These are phyloP conservation scores for Castanea mollissima DNA, from an alignment of 306 rosid species.

Conservation along the genomic window DNA sequence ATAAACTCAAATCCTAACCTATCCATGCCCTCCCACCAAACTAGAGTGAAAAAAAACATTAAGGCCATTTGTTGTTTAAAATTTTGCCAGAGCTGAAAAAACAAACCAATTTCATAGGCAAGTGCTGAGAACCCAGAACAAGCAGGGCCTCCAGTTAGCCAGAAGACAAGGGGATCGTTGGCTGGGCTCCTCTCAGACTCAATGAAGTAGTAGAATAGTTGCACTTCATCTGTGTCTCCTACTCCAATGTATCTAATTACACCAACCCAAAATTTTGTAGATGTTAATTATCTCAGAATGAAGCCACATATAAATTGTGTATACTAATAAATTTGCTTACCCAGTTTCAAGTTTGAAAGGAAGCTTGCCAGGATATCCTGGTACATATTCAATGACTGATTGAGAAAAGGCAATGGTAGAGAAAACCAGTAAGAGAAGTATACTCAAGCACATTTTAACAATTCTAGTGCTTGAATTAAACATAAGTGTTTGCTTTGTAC, in stretches of 20 bases:
- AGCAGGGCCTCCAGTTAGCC: conserved; percentile 32
- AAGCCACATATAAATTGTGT: no score
- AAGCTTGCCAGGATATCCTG: not conserved
- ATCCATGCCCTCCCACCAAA: not conserved
- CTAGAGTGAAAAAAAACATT: no score
- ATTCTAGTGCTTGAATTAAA: not conserved
- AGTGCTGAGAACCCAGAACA: conserved; percentile 23
- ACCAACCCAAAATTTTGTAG: not conserved
- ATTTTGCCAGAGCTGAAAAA: no score
- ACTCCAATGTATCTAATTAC: conserved; percentile 18
- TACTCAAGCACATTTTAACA: not conserved
- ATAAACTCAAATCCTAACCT: no score
- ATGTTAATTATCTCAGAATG: not conserved
- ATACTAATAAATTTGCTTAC: not conserved
- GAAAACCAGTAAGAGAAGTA: not conserved
- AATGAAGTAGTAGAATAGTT: conserved; percentile 28
- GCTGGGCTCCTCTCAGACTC: conserved; percentile 22
- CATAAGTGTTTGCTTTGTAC: not conserved
- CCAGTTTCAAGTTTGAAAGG: conserved; percentile 15
- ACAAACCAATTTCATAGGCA: conserved; percentile 18
- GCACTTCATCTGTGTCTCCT: conserved; percentile 10
- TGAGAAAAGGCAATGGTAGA: conserved; percentile 5
- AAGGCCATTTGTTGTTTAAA: no score
- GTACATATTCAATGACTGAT: not conserved
- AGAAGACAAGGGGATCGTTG: conserved; percentile 24